Conservation (phyloP, 164 flowering plant species). For the Piper longum region DNA sequence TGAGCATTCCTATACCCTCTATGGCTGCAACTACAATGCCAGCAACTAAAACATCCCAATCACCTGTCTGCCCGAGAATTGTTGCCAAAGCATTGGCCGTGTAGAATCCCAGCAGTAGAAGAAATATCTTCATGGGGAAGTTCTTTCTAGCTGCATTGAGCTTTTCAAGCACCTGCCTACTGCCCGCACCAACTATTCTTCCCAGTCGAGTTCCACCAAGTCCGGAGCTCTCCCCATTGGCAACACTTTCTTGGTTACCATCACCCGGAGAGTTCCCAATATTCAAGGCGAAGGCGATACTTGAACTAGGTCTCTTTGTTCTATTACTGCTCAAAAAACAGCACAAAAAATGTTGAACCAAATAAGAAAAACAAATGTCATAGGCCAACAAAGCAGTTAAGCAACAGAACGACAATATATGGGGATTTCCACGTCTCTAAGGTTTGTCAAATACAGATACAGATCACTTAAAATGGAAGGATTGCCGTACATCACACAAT, state of each 20-base stretch:
- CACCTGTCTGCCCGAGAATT: conserved; percentile 92
- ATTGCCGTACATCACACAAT: too few species aligned
- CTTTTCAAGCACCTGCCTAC: conserved; percentile 55
- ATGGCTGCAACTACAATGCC: conserved; percentile 94
- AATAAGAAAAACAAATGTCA: background rate
- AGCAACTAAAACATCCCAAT: conserved; percentile 95
- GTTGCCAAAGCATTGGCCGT: conserved; percentile 95
- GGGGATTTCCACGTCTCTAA: too few species aligned
- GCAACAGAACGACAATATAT: too few species aligned
- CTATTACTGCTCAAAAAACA: conserved; percentile 15
- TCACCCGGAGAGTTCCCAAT: conserved; percentile 48
- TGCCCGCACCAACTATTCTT: conserved; percentile 64
- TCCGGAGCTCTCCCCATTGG: conserved; percentile 24
- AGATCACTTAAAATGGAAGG: too few species aligned
- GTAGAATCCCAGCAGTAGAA: conserved; percentile 78
- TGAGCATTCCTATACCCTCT: conserved; percentile 85
- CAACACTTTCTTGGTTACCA: conserved; percentile 29
- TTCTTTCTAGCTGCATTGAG: conserved; percentile 73
- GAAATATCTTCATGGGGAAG: conserved; percentile 83
- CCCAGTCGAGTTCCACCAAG: conserved; percentile 75
- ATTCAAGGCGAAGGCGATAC: conserved; percentile 48
- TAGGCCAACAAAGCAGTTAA: too few species aligned
- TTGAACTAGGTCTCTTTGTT: conserved; percentile 29
- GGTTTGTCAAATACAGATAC: too few species aligned
- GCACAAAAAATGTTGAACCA: background rate